Evolutionary conservation across 768 basidiomycete genomes (phyloP), one percentile per base, ranked within the genome.

Genomic region (Pleurotus eryngii): DNA sequence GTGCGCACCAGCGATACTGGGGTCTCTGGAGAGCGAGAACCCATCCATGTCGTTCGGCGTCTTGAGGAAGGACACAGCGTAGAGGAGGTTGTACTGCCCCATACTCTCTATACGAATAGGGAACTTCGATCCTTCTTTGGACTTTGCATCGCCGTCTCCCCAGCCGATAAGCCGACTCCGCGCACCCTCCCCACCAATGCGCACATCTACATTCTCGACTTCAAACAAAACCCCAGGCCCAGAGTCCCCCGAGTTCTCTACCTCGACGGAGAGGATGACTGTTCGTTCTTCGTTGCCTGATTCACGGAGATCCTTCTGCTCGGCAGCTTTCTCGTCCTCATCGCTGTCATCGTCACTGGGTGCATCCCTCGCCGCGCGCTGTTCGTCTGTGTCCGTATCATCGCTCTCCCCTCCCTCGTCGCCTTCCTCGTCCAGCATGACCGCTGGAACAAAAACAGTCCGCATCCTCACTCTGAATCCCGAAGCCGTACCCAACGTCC

Each of bases 391-490:
- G 48, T 88, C 89, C 59, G 83, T 84, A 0, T 78, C 81, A 12
- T 89, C 88, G 27, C 87, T 87, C 58, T 85, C 76, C 57, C 76
- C 67, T n/a, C 74, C 73, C 42, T 82, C 80, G 50, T 79, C 80
- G n/a, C 77, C 74, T 46, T 72, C 71, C 40, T 75, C 76, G 5
- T 76, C 76, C 3, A 92, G 72, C 46, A 93, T 76, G 18, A 95
- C 82, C 62, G 92, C 87, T 0, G 95, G 95, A 9, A 95, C 86
- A 61, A 95, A 92, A 4, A 94, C 89, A 0, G 93, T 95, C n/a
- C 93, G 82, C 95, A 96, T 96, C 35, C 93, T 85, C 22, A 97
- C 89, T 18, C 86, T 81, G 70, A 97, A 89, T 3, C 92, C 94
- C 24, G 90, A 89, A 3, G 88, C 85, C 0, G 90, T 88, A 46